Evolutionary conservation across 2,329 filamentous ascomycete genomes (phyloP).

Genomic region (Pyrenochaeta sp.): DNA sequence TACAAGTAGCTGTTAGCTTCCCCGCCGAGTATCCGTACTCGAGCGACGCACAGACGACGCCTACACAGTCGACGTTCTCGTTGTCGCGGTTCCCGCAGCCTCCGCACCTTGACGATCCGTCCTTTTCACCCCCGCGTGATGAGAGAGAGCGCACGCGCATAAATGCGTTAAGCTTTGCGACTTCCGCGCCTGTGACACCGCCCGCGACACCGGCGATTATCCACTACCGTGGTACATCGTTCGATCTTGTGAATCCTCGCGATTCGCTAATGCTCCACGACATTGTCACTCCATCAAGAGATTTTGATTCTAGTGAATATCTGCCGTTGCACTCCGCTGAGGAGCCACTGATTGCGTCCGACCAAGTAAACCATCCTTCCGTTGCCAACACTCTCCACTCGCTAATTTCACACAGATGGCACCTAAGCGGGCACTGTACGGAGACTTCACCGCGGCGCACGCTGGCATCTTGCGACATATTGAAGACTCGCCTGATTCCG

Average conservation of each 20-base stretch:
- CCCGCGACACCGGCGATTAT: slow-evolving; percentile 48
- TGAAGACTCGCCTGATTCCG: slow-evolving; percentile 20
- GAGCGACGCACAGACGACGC: slow-evolving; percentile 21
- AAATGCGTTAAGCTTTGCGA: slow-evolving; percentile 31
- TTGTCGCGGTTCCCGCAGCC: slow-evolving; percentile 47
- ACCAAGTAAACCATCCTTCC: slow-evolving; percentile 36
- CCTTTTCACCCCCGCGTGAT: slow-evolving; percentile 27
- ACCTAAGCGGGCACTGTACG: slow-evolving; percentile 37
- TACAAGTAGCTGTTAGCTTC: slow-evolving; percentile 25
- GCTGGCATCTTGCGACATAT: slow-evolving; percentile 34
- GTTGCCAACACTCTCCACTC: no score
- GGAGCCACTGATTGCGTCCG: slow-evolving; percentile 20
- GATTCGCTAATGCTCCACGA: slow-evolving; percentile 45
- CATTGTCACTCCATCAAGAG: slow-evolving; percentile 46
- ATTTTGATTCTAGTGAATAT: slow-evolving; percentile 44
- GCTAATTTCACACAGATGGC: slow-evolving; percentile 36
- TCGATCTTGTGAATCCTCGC: slow-evolving; percentile 50
- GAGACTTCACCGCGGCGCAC: slow-evolving; percentile 39
- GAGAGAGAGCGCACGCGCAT: slow-evolving; percentile 27
- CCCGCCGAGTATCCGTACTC: slow-evolving; percentile 30
- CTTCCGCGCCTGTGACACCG: slow-evolving; percentile 41
- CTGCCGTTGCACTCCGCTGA: slow-evolving; percentile 33
- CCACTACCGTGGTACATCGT: slow-evolving; percentile 50
- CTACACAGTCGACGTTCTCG: slow-evolving; percentile 36
- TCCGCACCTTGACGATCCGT: slow-evolving; percentile 28